These are phyloP conservation scores for Pyricularia sp. DNA, from an alignment of 2,329 filamentous ascomycete species.

Conservation along the genomic window DNA sequence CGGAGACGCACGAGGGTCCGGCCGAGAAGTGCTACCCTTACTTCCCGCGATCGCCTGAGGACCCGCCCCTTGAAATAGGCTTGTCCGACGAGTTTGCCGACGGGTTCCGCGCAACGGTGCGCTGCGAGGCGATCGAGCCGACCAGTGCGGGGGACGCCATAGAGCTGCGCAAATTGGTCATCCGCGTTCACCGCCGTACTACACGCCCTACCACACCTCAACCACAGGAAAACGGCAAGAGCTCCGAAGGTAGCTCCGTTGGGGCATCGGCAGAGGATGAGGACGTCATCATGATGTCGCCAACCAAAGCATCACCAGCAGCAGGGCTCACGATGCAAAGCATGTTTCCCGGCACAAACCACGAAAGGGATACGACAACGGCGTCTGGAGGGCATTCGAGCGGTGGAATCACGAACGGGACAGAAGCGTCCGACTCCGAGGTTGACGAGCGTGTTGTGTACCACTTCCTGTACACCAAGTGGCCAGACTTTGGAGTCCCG, in stretches of 20 bases:
- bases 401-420: neutral
- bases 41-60: conserved; percentile 55
- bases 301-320: conserved; percentile 1
- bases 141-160: conserved; percentile 45
- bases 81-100: conserved; percentile 55
- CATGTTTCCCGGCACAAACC: neutral
- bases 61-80: conserved; percentile 48
- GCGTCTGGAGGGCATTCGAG: neutral
- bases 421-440: conserved; percentile 18
- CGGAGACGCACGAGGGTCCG: conserved; percentile 70
- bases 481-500: conserved; percentile 87
- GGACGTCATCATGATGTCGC: conserved; percentile 13
- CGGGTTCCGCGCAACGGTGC: conserved; percentile 59
- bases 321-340: conserved; percentile 5
- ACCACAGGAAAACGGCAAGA: neutral
- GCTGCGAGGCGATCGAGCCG: conserved; percentile 53
- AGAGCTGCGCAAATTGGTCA: conserved; percentile 65
- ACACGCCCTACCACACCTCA: neutral
- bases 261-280: conserved; percentile 5
- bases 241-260: neutral
- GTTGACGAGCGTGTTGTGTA: conserved; percentile 54
- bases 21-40: conserved; percentile 85
- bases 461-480: conserved; percentile 78
- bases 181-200: conserved; percentile 32
- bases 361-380: neutral